Conservation (phyloP, 2,329 filamentous ascomycete species). For the Chaetomiaceae sp. region DNA sequence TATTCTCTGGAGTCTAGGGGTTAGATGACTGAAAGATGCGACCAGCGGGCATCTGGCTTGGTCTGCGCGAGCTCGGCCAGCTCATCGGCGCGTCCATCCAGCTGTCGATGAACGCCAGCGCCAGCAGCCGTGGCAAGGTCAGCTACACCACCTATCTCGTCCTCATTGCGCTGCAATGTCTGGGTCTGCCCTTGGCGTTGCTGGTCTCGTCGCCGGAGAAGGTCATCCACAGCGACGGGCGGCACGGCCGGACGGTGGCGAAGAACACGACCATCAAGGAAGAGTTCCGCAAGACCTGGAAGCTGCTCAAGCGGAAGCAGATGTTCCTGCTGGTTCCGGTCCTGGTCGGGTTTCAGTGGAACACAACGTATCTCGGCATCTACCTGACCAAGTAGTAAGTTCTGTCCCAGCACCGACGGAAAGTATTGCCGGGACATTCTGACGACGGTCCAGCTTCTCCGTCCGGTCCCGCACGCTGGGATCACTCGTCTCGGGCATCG, state of each 20-base stretch:
- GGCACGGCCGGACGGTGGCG: constrained; percentile 26
- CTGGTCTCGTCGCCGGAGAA: constrained; percentile 41
- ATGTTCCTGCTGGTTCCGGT: constrained; percentile 45
- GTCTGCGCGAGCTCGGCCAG: constrained; percentile 46
- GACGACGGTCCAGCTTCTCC: constrained; percentile 31
- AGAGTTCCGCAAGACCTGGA: constrained; percentile 34
- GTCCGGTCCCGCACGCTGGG: constrained; percentile 42
- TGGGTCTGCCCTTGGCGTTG: constrained; percentile 40
- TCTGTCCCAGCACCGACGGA: neutral
- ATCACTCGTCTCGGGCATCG: constrained; percentile 40
- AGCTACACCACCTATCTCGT: constrained; percentile 37
- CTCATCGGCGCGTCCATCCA: constrained; percentile 47
- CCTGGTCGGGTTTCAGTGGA: constrained; percentile 46
- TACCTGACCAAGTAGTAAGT: constrained; percentile 42
- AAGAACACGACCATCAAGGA: constrained; percentile 34
- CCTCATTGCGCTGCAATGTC: constrained; percentile 39
- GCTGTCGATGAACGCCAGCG: constrained; percentile 41
- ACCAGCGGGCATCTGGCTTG: constrained; percentile 48
- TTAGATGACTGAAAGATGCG: too few species aligned
- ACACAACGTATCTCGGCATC: constrained; percentile 44
- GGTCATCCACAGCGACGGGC: constrained; percentile 35
- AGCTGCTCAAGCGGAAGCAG: constrained; percentile 36
- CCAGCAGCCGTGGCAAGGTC: constrained; percentile 39
- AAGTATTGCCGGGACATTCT: neutral
- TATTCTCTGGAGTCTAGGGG: too few species aligned